Base-by-base conservation (phyloP, 2,329 filamentous ascomycete genomes). In the Colletotrichum lini region DNA sequence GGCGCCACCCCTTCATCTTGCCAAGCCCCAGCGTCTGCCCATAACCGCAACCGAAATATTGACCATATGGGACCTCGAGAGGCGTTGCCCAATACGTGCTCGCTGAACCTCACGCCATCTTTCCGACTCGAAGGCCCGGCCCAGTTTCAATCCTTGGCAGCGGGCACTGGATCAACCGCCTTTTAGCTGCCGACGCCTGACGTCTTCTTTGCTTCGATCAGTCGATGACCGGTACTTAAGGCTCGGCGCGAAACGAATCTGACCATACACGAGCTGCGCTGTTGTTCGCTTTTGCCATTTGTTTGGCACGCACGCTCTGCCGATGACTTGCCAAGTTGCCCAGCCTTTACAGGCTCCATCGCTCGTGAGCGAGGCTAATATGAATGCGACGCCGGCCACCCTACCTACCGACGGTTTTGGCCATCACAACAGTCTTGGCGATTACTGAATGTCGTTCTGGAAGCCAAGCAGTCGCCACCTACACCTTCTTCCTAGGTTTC, bases 1-100 rank as follows among this genome's bases (percentile, higher is more conserved):
- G 56, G 58, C 52, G 68, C 30, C 8, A 35, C 21, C 57, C 64
- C 53, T 45, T 42, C 64, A 42, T 52, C 45, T 38, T 40, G 68
- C 68, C 68, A 71, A 67, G 68, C 42, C 52, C 57, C 68, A 44
- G 58, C 65, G 58, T 21, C 44, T 68, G 45, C 57, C 30, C 26
- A 9, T 44, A 26, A 63, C 40, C 58, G 58, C 64, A 40, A 62
- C 68, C 67, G 45, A 71, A 59, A 52, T 47, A 57, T 30, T 49
- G 35, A 42, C 58, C 38, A 63, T 38, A 53, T 35, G 52, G 44
- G 58, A 50, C 1, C 12, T 16, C 16, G n/a, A 57, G 62, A 70
- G 7, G 56, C 49, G 23, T 30, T 70, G 30, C 67, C 42, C 30
- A 52, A 45, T 13, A 21, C 23, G 15, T 54, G 45, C 47, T 26